phyloP scores from a whole-genome alignment of 257 asterid species.

The Oldenlandia corymbosa region DNA sequence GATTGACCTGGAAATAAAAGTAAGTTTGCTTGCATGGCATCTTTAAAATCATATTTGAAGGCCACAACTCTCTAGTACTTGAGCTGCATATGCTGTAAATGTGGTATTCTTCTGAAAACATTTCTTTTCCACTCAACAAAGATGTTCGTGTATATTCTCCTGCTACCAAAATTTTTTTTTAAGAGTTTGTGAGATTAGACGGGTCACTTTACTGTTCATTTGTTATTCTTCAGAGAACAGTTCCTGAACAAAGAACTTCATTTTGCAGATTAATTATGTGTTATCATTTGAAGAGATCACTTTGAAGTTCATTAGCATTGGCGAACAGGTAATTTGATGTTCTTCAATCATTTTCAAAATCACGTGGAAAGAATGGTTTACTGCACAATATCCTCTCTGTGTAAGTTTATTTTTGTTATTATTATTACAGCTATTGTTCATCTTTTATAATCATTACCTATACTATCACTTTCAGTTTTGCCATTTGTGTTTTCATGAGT shows the following conservation, averaged over 20 bases:
- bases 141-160: not conserved
- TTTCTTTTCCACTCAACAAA: not conserved
- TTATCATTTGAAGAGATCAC: slow-evolving; percentile 93
- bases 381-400: not conserved
- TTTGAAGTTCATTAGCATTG: slow-evolving; percentile 86
- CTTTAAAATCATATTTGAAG: not conserved
- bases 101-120: not conserved
- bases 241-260: slow-evolving; percentile 27
- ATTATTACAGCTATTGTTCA: no score
- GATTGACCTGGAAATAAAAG: not conserved
- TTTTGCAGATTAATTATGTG: slow-evolving; percentile 82
- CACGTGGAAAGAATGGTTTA: not conserved
- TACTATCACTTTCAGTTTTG: not conserved
- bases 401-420: no score
- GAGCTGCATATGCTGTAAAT: not conserved
- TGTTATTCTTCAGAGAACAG: slow-evolving; percentile 15
- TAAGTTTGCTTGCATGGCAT: not conserved
- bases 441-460: no score
- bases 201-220: slow-evolving; percentile 4
- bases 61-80: not conserved
- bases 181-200: slow-evolving; percentile 6
- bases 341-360: not conserved
- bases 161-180: not conserved
- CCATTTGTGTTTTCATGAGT: not conserved
- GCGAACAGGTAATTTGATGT: slow-evolving; percentile 72